These are phyloP conservation scores for Ramalina peruviana DNA, from an alignment of 495 filamentous ascomycete genomes.

Conservation along the genomic window DNA sequence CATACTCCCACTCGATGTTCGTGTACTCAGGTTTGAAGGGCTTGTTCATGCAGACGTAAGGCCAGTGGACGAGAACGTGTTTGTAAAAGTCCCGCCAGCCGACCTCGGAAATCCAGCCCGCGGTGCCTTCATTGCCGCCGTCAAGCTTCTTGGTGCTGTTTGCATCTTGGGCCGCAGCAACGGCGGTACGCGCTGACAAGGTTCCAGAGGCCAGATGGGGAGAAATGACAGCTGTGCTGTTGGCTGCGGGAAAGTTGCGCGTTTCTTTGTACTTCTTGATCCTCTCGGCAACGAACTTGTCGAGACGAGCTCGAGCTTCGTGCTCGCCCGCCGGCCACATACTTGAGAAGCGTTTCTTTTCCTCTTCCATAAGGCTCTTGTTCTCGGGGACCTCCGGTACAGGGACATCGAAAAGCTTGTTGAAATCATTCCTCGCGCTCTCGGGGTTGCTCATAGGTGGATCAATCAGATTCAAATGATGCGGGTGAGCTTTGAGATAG, in stretches of 20 bases:
- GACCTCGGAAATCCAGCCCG: constrained; percentile 72
- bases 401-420: constrained; percentile 44
- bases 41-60: constrained; percentile 88
- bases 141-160: constrained; percentile 61
- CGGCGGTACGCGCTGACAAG: constrained; percentile 61
- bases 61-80: constrained; percentile 76
- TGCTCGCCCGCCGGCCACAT: constrained; percentile 75
- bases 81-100: constrained; percentile 92
- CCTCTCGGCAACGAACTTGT: constrained; percentile 56
- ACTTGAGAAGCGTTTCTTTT: constrained; percentile 38
- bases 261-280: constrained; percentile 44
- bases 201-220: constrained; percentile 69
- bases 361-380: constrained; percentile 46
- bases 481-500: constrained; percentile 52
- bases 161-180: constrained; percentile 46
- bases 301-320: constrained; percentile 51
- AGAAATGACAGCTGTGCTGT: constrained; percentile 59
- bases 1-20: constrained; percentile 71
- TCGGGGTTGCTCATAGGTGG: constrained; percentile 47
- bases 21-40: constrained; percentile 82
- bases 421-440: constrained; percentile 35
- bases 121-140: constrained; percentile 51
- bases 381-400: constrained; percentile 53
- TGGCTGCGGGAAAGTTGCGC: constrained; percentile 45
- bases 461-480: constrained; percentile 46